Base-by-base conservation (phyloP, 2,329 filamentous ascomycete species). In the Penicillium sp. region DNA sequence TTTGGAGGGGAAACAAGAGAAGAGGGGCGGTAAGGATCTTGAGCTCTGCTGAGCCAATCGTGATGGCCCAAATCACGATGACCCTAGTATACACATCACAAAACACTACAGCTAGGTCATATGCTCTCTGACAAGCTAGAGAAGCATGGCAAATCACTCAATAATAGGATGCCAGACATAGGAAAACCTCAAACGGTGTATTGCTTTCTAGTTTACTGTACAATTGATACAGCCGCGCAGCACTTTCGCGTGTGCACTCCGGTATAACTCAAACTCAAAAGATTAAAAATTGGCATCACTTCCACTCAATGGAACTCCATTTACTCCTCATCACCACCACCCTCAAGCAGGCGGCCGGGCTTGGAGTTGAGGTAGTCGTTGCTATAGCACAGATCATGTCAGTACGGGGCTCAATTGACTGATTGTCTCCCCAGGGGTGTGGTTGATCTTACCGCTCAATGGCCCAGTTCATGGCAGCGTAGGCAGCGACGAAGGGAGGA, bases 391-490 rank as follows among this genome's bases (percentile, higher is more conserved):
- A 50, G 16, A 55, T 39, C 19, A 14, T 43, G 53, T 63, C 55
- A 60, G 53, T 49, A 56, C 26, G 42, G 21, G 14, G 35, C 35
- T 51, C 39, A 7, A 39, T 39, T 8, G 52, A 7, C 35, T 53
- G 16, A n/a, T 19, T 16, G 14, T 27, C 37, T 23, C 19, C 47
- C 47, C 4, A 35, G 19, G 29, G 21, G 80, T 87, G 69, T n/a
- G 39, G 23, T n/a, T 21, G n/a, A 46, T 50, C 64, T 65, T 85
- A 98, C 95, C 88, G 87, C 80, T 96, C 88, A 71, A 86, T 88
- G 66, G 95, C 93, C 95, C 95, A 99, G 75, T 90, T 80, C 88
- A 98, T 90, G 66, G 86, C 74, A 74, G 88, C 86, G 82, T 98
- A 99, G 66, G 85, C 92, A 67, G 83, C 77, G 63, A 95, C 70